phyloP scores from a whole-genome alignment of 2,329 filamentous ascomycete genomes.

The Exophiala viscosa region DNA sequence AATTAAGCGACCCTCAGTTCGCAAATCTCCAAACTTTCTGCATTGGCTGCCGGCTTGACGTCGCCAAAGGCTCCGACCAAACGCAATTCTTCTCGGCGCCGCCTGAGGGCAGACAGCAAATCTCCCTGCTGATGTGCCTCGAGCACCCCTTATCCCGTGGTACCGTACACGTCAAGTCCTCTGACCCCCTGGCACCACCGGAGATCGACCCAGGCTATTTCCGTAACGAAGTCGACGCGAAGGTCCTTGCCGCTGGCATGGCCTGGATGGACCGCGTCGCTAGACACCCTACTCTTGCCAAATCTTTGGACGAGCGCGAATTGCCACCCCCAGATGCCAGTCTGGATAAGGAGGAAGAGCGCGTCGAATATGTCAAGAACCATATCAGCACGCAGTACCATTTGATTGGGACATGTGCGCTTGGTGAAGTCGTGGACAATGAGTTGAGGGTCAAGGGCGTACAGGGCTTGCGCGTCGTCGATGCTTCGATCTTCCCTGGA shows the following conservation, averaged over 20 bases:
- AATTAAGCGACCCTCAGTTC: conserved; percentile 28
- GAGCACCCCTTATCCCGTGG: conserved; percentile 44
- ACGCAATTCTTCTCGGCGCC: conserved; percentile 22
- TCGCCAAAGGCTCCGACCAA: conserved; percentile 24
- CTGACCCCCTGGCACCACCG: conserved; percentile 38
- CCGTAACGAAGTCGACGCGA: conserved; percentile 35
- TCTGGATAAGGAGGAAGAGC: conserved; percentile 25
- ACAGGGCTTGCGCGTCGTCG: conserved; percentile 35
- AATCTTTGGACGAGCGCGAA: conserved; percentile 11
- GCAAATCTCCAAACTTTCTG: conserved; percentile 26
- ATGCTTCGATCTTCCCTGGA: conserved; percentile 36
- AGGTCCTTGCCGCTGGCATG: conserved; percentile 34
- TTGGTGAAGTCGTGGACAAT: conserved; percentile 43
- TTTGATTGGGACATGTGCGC: conserved; percentile 42
- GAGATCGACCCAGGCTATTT: conserved; percentile 43
- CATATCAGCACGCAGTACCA: conserved; percentile 40
- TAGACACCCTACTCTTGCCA: conserved; percentile 18
- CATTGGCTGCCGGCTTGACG: conserved; percentile 23
- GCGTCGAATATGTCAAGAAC: conserved; percentile 38
- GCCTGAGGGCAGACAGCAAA: conserved; percentile 17
- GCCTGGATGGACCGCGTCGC: conserved; percentile 38
- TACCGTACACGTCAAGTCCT: conserved; percentile 39
- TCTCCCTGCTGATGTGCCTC: conserved; percentile 22
- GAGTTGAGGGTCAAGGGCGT: conserved; percentile 38
- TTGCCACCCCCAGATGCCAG: conserved; percentile 14